These are phyloP conservation scores for Plicaturopsis crispa DNA, from an alignment of 768 basidiomycete genomes.

Conservation along the genomic window DNA sequence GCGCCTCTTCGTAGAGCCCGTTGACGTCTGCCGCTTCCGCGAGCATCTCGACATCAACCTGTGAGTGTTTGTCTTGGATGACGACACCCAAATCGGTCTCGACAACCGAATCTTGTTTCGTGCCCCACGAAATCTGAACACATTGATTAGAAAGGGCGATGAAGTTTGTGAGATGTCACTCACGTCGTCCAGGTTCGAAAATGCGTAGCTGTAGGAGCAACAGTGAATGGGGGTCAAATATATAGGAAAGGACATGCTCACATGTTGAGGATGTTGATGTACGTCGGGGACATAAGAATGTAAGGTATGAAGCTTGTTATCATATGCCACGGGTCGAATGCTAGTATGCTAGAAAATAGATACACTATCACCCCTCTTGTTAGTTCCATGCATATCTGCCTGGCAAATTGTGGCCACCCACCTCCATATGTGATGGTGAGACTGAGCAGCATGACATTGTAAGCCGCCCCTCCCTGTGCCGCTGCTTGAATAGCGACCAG, in stretches of 20 bases:
- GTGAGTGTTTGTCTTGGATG: slow-evolving; percentile 68
- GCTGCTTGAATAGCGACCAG: slow-evolving; percentile 72
- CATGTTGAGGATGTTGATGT: slow-evolving; percentile 74
- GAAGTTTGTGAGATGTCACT: slow-evolving; percentile 16
- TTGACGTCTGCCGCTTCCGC: slow-evolving; percentile 79
- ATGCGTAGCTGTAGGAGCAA: slow-evolving; percentile 58
- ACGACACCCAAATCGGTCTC: slow-evolving; percentile 81
- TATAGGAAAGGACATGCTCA: slow-evolving; percentile 24
- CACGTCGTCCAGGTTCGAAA: slow-evolving; percentile 81
- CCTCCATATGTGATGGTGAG: slow-evolving; percentile 81
- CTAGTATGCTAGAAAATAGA: slow-evolving; percentile 67
- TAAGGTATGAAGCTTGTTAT: slow-evolving; percentile 88
- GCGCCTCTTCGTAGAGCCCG: slow-evolving; percentile 76
- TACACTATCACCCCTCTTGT: slow-evolving; percentile 43
- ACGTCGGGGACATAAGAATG: slow-evolving; percentile 76
- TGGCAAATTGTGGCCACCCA: slow-evolving; percentile 22
- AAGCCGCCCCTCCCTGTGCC: slow-evolving; percentile 53
- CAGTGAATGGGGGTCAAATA: slow-evolving; percentile 3
- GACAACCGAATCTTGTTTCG: slow-evolving; percentile 76
- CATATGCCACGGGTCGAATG: slow-evolving; percentile 96
- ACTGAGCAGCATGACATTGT: slow-evolving; percentile 77
- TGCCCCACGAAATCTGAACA: slow-evolving; percentile 83
- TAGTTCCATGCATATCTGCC: neutral
- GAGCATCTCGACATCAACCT: slow-evolving; percentile 84
- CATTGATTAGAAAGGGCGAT: slow-evolving; percentile 1